Evolutionary conservation across 108 stramenopile genomes (phyloP).

Genomic region (Nitzschia putrida): DNA sequence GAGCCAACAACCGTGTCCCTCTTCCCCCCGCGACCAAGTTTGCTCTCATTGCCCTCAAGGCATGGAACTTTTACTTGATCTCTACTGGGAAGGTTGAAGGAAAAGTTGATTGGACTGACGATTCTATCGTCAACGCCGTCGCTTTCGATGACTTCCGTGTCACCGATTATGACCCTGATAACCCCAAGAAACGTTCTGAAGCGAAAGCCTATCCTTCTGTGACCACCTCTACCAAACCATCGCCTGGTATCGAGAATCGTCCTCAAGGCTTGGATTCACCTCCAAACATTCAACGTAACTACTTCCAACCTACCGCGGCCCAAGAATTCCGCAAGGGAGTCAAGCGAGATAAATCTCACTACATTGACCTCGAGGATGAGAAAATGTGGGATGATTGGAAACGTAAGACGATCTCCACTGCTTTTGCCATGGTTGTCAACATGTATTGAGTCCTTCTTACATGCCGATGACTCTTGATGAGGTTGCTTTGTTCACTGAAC

Average conservation of each 20-base stretch:
- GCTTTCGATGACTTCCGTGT: slow-evolving; percentile 4
- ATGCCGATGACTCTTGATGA: slow-evolving; percentile 1
- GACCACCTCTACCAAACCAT: neutral
- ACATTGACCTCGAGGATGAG: slow-evolving; percentile 3
- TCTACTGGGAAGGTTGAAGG: neutral
- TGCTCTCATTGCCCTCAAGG: neutral
- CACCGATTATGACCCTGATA: neutral
- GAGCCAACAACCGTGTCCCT: neutral
- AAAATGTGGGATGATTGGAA: slow-evolving; percentile 9
- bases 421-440: slow-evolving; percentile 2
- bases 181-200: neutral
- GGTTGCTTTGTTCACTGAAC: neutral
- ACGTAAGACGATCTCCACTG: neutral
- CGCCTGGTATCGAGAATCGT: neutral
- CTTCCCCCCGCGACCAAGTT: neutral
- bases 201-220: neutral
- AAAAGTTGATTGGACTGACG: slow-evolving; percentile 8
- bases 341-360: slow-evolving; percentile 5
- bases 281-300: too few relatives aligned
- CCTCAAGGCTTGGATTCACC: too few relatives aligned
- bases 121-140: neutral
- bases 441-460: slow-evolving; percentile 1
- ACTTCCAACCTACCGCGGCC: slow-evolving; percentile 3
- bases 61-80: too few relatives aligned
- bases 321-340: slow-evolving; percentile 1